Percentiles rank a stretch among this genome's conserved stretches.
phyloP scores from a whole-genome alignment of 2,329 filamentous ascomycete species.

The Claviceps maximensis region DNA sequence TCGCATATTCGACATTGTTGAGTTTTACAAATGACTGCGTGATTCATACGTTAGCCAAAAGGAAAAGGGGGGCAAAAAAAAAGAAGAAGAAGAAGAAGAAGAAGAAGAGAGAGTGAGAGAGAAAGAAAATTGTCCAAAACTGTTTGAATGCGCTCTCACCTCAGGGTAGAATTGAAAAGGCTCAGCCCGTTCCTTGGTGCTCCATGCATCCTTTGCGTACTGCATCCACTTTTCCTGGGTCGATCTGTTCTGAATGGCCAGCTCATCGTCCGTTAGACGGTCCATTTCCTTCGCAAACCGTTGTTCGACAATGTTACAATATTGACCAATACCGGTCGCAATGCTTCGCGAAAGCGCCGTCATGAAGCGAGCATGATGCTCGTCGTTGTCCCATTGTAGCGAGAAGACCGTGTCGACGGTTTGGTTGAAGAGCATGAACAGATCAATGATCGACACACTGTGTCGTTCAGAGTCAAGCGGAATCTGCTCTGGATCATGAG shows the following conservation, averaged over 20 bases:
- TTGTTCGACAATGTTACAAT: constrained; percentile 83
- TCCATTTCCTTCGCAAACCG: constrained; percentile 89
- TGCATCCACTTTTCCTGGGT: constrained; percentile 89
- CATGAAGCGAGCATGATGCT: constrained; percentile 95
- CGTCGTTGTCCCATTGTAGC: constrained; percentile 83
- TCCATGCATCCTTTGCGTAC: constrained; percentile 86
- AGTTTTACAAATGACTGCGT: constrained; percentile 88
- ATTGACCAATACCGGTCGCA: constrained; percentile 67
- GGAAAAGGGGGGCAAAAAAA: too few species aligned
- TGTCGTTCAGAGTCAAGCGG: constrained; percentile 73
- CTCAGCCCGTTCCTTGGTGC: constrained; percentile 80
- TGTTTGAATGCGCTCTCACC: constrained; percentile 36
- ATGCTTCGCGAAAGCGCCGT: constrained; percentile 80
- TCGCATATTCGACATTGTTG: constrained; percentile 93
- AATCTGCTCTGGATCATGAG: constrained; percentile 46
- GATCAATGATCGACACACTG: constrained; percentile 84
- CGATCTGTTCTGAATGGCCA: constrained; percentile 62
- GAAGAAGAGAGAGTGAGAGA: too few species aligned
- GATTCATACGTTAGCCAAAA: constrained; percentile 15
- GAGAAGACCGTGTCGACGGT: constrained; percentile 75
- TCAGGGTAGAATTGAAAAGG: constrained; percentile 94
- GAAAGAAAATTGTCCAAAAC: too few species aligned
- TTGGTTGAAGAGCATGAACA: constrained; percentile 89
- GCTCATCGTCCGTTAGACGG: constrained; percentile 73
- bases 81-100: too few species aligned